Conservation (phyloP, 2,329 filamentous ascomycete species). For the Aulographum hederae region DNA sequence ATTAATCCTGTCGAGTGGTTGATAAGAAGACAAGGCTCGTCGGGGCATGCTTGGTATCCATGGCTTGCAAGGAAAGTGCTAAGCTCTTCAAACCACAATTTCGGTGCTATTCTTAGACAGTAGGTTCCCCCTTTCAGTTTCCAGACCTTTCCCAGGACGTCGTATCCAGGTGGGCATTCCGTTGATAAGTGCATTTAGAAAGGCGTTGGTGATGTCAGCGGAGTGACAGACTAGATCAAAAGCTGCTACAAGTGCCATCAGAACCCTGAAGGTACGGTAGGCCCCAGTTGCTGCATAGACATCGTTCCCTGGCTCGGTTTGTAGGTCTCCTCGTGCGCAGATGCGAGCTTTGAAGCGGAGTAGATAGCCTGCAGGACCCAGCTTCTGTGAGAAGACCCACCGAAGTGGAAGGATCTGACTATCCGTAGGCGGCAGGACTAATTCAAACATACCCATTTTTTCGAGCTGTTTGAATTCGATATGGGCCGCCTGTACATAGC, state of each 20-base stretch:
- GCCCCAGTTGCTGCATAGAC: conserved; percentile 5
- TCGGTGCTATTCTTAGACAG: conserved; percentile 5
- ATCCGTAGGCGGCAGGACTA: not conserved
- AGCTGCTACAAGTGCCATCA: conserved; percentile 4
- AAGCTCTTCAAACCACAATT: conserved; percentile 5
- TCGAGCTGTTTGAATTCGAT: not conserved
- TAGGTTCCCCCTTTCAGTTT: conserved; percentile 5
- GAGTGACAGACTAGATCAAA: not conserved
- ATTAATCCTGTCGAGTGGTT: conserved; percentile 4
- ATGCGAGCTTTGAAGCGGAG: conserved; percentile 6
- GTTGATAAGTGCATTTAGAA: conserved; percentile 5
- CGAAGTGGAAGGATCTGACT: conserved; percentile 6
- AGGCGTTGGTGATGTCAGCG: conserved; percentile 6
- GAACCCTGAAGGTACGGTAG: conserved; percentile 3
- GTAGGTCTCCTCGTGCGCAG: conserved; percentile 8
- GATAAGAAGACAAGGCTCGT: conserved; percentile 4
- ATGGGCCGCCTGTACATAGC: not conserved
- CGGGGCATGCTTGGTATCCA: conserved; percentile 2
- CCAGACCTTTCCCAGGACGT: too few species aligned
- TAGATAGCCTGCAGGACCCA: conserved; percentile 10
- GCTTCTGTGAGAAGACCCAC: conserved; percentile 13
- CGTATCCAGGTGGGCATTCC: conserved; percentile 1
- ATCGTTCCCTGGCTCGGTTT: conserved; percentile 1
- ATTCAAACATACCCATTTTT: not conserved
- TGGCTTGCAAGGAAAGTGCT: conserved; percentile 3